A percentile compares a stretch with the other conserved stretches of the same genome.
phyloP scores from a whole-genome alignment of 2,329 filamentous ascomycete genomes.

The Domatiomyces globalis region DNA sequence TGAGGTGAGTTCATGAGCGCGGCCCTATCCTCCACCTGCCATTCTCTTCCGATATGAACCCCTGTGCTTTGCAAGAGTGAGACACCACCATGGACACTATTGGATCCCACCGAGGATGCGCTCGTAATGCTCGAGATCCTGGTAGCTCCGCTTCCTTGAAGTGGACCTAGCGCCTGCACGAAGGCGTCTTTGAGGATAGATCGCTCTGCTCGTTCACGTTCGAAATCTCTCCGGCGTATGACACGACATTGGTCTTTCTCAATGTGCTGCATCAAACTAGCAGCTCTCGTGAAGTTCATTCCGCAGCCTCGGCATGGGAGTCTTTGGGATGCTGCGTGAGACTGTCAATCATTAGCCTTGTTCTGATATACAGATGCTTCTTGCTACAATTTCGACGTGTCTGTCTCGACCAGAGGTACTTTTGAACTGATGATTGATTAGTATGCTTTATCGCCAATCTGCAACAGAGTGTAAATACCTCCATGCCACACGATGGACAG shows the following conservation, averaged over 20 bases:
- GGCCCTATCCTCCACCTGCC: no score
- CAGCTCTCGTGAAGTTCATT: constrained; percentile 34
- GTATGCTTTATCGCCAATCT: neutral
- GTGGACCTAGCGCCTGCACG: neutral
- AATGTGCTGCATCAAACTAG: constrained; percentile 39
- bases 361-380: neutral
- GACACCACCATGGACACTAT: neutral
- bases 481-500: constrained; percentile 43
- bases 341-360: constrained; percentile 2
- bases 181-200: constrained; percentile 28
- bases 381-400: constrained; percentile 38
- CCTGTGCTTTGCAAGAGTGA: neutral
- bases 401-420: constrained; percentile 36
- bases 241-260: constrained; percentile 37
- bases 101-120: neutral
- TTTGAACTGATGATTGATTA: constrained; percentile 27
- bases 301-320: constrained; percentile 37
- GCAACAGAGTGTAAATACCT: constrained; percentile 18
- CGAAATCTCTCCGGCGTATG: constrained; percentile 32
- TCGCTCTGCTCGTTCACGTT: constrained; percentile 38
- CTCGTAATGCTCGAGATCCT: neutral
- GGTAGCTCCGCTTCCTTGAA: neutral
- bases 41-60: neutral
- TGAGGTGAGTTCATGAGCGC: neutral
- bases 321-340: constrained; percentile 34